phyloP scores from a whole-genome alignment of 2,329 filamentous ascomycete species.

The Golovinomyces cichoracearum region DNA sequence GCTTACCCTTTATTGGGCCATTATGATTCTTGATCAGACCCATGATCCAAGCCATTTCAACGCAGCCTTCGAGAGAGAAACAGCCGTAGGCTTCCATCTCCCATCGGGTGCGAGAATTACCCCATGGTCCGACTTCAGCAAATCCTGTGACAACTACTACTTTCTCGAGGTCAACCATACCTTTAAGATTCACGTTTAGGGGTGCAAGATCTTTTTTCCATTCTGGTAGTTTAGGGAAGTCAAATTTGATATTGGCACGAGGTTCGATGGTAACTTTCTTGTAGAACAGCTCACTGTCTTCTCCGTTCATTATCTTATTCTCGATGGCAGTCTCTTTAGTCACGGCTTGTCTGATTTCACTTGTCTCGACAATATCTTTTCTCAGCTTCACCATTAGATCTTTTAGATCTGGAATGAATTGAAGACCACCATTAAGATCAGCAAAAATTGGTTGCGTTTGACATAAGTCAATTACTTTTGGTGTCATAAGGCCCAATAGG shows the following conservation, averaged over 20 bases:
- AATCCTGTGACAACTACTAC: slow-evolving; percentile 95
- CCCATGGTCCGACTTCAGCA: slow-evolving; percentile 87
- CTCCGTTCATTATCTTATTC: slow-evolving; percentile 91
- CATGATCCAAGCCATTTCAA: slow-evolving; percentile 99
- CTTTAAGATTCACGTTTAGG: slow-evolving; percentile 67
- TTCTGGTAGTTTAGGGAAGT: slow-evolving; percentile 71
- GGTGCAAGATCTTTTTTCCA: slow-evolving; percentile 82
- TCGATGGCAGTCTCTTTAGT: slow-evolving; percentile 89
- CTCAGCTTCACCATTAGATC: slow-evolving; percentile 78
- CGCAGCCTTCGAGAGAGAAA: slow-evolving; percentile 90
- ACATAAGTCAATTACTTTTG: slow-evolving; percentile 79
- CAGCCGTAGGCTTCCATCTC: slow-evolving; percentile 96
- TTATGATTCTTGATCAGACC: slow-evolving; percentile 98
- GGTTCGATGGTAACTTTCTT: slow-evolving; percentile 84
- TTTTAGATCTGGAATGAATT: slow-evolving; percentile 92
- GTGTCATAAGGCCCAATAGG: slow-evolving; percentile 82
- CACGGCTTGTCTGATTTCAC: slow-evolving; percentile 76
- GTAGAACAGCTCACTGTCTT: slow-evolving; percentile 74
- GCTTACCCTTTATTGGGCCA: slow-evolving; percentile 79
- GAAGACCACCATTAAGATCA: slow-evolving; percentile 87
- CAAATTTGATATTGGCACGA: slow-evolving; percentile 91
- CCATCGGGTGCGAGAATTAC: slow-evolving; percentile 93
- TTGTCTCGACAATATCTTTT: slow-evolving; percentile 84
- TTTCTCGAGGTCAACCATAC: slow-evolving; percentile 96
- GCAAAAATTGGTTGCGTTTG: slow-evolving; percentile 89